A percentile compares a stretch with the other conserved stretches of the same genome.
These are phyloP conservation scores for Alternaria infectoria DNA, from an alignment of 2,329 filamentous ascomycete genomes.

Conservation along the genomic window DNA sequence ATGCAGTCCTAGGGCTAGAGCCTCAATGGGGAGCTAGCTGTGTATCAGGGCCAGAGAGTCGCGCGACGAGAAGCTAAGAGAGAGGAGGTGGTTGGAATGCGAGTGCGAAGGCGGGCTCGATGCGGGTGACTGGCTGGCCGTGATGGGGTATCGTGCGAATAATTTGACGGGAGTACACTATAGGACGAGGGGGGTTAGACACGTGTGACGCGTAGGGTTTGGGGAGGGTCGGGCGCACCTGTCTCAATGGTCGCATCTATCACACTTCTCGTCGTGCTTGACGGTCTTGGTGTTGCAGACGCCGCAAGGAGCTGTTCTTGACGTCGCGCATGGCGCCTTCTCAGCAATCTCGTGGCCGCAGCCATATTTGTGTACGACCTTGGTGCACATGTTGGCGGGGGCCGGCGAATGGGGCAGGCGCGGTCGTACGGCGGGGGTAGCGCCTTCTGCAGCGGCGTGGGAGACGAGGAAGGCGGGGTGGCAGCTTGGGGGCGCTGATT, in stretches of 20 bases:
- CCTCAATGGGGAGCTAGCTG: slow-evolving; percentile 22
- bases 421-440: slow-evolving; percentile 28
- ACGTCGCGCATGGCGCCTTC: slow-evolving; percentile 55
- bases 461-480: slow-evolving; percentile 29
- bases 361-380: slow-evolving; percentile 55
- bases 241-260: slow-evolving; percentile 53
- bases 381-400: slow-evolving; percentile 53
- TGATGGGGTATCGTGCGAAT: slow-evolving; percentile 44
- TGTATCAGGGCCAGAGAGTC: slow-evolving; percentile 28
- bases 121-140: slow-evolving; percentile 36
- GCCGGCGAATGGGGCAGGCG: slow-evolving; percentile 18
- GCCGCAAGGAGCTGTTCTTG: slow-evolving; percentile 50
- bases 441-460: slow-evolving; percentile 31
- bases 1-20: slow-evolving; percentile 45
- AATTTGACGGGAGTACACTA: slow-evolving; percentile 39
- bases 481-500: slow-evolving; percentile 32
- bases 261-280: slow-evolving; percentile 57
- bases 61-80: slow-evolving; percentile 27
- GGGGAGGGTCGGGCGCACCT: slow-evolving; percentile 33
- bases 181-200: slow-evolving; percentile 34
- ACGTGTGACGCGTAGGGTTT: slow-evolving; percentile 23
- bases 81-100: slow-evolving; percentile 34
- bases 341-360: slow-evolving; percentile 55
- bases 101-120: slow-evolving; percentile 32
- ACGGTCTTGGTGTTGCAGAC: slow-evolving; percentile 52